Percentiles rank a stretch among this genome's conserved stretches.
These are phyloP conservation scores for Gaultheria prostrata DNA, from an alignment of 148 eudicot genomes.

Conservation along the genomic window DNA sequence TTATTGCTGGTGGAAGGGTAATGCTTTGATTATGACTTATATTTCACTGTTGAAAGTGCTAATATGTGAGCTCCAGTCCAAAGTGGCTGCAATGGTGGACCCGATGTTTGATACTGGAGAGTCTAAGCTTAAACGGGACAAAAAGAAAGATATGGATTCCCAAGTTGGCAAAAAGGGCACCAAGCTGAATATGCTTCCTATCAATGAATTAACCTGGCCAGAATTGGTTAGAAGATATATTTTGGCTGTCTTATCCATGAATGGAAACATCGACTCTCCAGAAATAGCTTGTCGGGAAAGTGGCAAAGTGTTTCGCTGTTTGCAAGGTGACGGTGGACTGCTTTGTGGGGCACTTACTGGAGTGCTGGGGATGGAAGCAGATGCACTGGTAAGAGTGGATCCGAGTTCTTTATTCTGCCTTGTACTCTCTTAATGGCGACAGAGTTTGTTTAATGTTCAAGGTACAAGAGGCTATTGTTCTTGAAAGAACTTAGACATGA, in stretches of 20 bases:
- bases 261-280: constrained; percentile 45
- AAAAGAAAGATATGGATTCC: constrained; percentile 50
- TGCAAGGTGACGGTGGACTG: constrained; percentile 73
- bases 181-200: constrained; percentile 49
- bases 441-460: background rate
- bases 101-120: constrained; percentile 50
- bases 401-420: background rate
- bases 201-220: constrained; percentile 73
- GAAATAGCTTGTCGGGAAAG: constrained; percentile 45
- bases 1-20: constrained; percentile 32
- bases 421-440: background rate
- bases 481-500: background rate
- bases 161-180: constrained; percentile 38
- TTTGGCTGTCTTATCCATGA: constrained; percentile 47
- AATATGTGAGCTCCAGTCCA: constrained; percentile 55
- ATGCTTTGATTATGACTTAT: constrained; percentile 39
- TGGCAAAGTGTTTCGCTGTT: constrained; percentile 53
- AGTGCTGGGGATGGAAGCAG: constrained; percentile 69
- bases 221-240: constrained; percentile 70
- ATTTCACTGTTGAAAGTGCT: constrained; percentile 50
- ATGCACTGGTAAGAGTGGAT: constrained; percentile 58
- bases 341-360: constrained; percentile 76
- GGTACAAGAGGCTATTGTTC: background rate
- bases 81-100: constrained; percentile 51
- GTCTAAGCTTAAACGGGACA: constrained; percentile 56